These are phyloP conservation scores for Syzygium aromaticum DNA, from an alignment of 345 rosid species.

Conservation along the genomic window DNA sequence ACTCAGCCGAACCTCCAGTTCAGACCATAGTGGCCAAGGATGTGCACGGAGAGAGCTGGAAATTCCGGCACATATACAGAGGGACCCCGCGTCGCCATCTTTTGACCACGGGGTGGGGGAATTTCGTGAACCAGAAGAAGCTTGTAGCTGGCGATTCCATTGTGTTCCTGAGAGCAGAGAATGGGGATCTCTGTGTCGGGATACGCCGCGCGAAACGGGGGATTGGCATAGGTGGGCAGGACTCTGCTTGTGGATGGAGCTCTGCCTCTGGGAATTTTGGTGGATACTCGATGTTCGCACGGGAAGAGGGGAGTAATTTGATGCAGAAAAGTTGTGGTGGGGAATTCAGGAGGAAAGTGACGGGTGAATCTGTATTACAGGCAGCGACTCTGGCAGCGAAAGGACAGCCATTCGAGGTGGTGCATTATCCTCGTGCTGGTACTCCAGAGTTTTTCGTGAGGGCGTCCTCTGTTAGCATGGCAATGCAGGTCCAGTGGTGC, in stretches of 20 bases:
- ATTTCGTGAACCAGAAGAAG: conserved; percentile 94
- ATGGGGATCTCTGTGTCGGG: conserved; percentile 92
- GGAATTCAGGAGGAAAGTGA: conserved; percentile 45
- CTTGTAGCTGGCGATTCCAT: conserved; percentile 95
- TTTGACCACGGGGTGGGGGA: conserved; percentile 97
- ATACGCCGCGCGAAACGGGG: conserved; percentile 83
- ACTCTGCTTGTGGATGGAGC: conserved; percentile 65
- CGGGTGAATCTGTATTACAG: conserved; percentile 56
- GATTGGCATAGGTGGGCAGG: conserved; percentile 48
- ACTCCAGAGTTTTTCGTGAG: conserved; percentile 80
- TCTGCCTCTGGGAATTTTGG: conserved; percentile 40
- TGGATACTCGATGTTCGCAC: conserved; percentile 35
- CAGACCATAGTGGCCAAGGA: conserved; percentile 91
- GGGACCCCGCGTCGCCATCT: conserved; percentile 97
- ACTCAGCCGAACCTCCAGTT: conserved; percentile 85
- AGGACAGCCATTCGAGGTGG: conserved; percentile 64
- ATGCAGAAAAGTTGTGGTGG: conserved; percentile 26
- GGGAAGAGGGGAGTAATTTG: conserved; percentile 45
- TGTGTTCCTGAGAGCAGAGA: conserved; percentile 75
- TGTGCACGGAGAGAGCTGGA: conserved; percentile 87
- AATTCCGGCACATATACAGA: conserved; percentile 90
- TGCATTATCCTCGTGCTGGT: conserved; percentile 81
- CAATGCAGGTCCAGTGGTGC: conserved; percentile 82
- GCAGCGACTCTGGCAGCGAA: conserved; percentile 64
- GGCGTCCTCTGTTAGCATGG: conserved; percentile 51